Percentiles rank a stretch among this genome's conserved stretches.
These are phyloP conservation scores for Lithocarpus polystachyus DNA, from an alignment of 306 rosid genomes.

Conservation along the genomic window DNA sequence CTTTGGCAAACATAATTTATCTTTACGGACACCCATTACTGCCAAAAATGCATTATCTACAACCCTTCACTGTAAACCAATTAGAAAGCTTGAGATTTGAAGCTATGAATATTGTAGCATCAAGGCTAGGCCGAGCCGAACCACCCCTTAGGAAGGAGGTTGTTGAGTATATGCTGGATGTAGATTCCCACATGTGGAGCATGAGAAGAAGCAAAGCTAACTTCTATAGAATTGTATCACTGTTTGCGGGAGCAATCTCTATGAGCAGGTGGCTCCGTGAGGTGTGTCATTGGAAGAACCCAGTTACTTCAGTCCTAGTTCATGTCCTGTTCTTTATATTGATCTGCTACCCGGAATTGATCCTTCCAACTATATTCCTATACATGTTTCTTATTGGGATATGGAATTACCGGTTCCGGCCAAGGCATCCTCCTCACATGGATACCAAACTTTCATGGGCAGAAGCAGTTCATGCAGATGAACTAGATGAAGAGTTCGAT, in stretches of 20 bases:
- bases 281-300: constrained; percentile 72
- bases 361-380: constrained; percentile 68
- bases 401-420: constrained; percentile 63
- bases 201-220: constrained; percentile 82
- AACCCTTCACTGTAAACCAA: constrained; percentile 83
- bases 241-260: constrained; percentile 60
- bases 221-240: constrained; percentile 63
- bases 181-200: constrained; percentile 91
- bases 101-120: constrained; percentile 73
- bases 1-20: constrained; percentile 63
- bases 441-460: constrained; percentile 83
- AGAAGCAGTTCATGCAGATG: constrained; percentile 67
- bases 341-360: constrained; percentile 68
- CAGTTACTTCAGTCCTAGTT: constrained; percentile 60
- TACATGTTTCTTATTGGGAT: constrained; percentile 84
- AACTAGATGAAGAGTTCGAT: constrained; percentile 72
- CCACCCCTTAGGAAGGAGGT: constrained; percentile 79
- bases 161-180: constrained; percentile 84
- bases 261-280: constrained; percentile 69
- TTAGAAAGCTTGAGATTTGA: constrained; percentile 67
- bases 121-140: constrained; percentile 68
- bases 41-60: constrained; percentile 84
- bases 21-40: constrained; percentile 68
- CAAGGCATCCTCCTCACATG: constrained; percentile 72
- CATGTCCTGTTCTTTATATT: constrained; percentile 65